Conservation (phyloP, 768 basidiomycete species). For the Leccinum arenicola region DNA sequence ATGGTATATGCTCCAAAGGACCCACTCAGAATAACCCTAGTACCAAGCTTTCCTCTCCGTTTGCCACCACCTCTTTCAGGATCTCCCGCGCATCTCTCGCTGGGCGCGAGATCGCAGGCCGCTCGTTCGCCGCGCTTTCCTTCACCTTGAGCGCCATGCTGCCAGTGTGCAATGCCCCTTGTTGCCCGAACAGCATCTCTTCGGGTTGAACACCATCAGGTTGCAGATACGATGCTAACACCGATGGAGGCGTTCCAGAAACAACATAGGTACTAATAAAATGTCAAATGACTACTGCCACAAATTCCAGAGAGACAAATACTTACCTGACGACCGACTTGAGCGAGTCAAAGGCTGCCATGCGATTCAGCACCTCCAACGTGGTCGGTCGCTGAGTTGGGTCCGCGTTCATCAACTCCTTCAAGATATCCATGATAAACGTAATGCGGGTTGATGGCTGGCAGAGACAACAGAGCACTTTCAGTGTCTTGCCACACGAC, state of each 20-base stretch:
- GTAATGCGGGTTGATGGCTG: neutral
- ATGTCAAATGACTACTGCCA: constrained; percentile 4
- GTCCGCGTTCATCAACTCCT: neutral
- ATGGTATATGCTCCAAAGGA: neutral
- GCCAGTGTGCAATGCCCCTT: constrained; percentile 46
- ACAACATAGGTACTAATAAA: constrained; percentile 55
- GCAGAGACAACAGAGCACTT: neutral
- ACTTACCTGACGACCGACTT: constrained; percentile 60
- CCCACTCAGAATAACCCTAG: constrained; percentile 24
- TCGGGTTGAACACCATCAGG: constrained; percentile 36
- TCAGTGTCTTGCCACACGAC: neutral
- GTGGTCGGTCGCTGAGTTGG: neutral
- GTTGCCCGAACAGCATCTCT: constrained; percentile 59
- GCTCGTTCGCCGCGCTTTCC: constrained; percentile 66
- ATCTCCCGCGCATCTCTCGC: constrained; percentile 81
- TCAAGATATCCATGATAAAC: neutral
- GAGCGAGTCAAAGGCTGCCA: constrained; percentile 38
- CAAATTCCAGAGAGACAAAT: constrained; percentile 5
- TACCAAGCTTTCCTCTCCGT: constrained; percentile 23
- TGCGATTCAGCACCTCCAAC: neutral
- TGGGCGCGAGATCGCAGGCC: constrained; percentile 69
- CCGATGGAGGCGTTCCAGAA: constrained; percentile 41
- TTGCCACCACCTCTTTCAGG: constrained; percentile 38
- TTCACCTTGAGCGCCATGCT: constrained; percentile 71
- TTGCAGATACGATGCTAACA: constrained; percentile 55